Conservation (phyloP, 768 basidiomycete species). For the Lepiota subincarnata region DNA sequence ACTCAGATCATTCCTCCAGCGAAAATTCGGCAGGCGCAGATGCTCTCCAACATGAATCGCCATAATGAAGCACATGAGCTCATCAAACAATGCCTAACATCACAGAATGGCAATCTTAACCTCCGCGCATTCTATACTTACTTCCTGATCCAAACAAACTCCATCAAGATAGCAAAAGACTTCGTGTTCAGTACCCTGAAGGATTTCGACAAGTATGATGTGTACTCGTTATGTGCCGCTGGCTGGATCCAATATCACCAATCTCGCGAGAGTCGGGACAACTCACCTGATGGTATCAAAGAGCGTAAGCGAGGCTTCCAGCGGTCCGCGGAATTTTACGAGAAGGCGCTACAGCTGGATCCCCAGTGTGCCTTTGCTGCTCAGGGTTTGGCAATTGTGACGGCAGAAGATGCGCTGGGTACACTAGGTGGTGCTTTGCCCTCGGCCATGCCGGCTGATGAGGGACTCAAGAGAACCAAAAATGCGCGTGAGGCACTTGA, state of each 20-base stretch:
- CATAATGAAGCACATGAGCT: constrained; percentile 83
- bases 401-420: constrained; percentile 88
- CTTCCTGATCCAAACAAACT: constrained; percentile 80
- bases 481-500: constrained; percentile 86
- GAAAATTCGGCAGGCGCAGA: constrained; percentile 86
- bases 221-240: constrained; percentile 87
- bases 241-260: constrained; percentile 85
- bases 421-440: constrained; percentile 51
- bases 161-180: constrained; percentile 70
- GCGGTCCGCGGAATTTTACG: constrained; percentile 86
- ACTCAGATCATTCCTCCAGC: constrained; percentile 41
- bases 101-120: constrained; percentile 76
- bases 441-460: constrained; percentile 48
- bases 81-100: constrained; percentile 82
- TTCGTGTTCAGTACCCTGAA: constrained; percentile 89
- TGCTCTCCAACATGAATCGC: constrained; percentile 66
- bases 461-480: constrained; percentile 58
- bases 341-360: constrained; percentile 84
- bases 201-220: constrained; percentile 80
- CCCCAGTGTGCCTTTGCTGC: constrained; percentile 89
- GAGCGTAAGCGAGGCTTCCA: constrained; percentile 78
- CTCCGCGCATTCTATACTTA: constrained; percentile 91
- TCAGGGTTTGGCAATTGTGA: constrained; percentile 90
- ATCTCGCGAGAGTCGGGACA: constrained; percentile 79
- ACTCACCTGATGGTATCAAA: constrained; percentile 48